Evolutionary conservation across 2,329 filamentous ascomycete genomes (phyloP).

Genomic region (Penicillium verrucosum): DNA sequence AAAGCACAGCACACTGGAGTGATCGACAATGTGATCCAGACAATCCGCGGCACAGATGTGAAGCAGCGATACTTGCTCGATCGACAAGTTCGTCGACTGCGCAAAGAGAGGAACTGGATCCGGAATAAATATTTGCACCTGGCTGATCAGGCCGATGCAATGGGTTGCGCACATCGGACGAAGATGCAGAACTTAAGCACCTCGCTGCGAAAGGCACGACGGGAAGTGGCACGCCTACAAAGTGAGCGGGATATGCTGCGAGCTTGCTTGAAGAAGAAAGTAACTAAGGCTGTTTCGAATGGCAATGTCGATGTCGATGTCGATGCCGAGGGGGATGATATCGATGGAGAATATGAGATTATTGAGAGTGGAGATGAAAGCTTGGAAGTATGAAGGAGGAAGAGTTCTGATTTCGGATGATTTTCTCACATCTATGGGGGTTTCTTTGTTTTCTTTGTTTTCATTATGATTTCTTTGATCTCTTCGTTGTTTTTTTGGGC

Average conservation of each 20-base stretch:
- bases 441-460: background rate
- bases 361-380: background rate
- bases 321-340: background rate
- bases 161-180: conserved; percentile 14
- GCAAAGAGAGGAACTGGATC: conserved; percentile 21
- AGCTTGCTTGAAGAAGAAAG: background rate
- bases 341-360: background rate
- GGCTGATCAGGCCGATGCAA: conserved; percentile 13
- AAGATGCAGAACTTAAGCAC: conserved; percentile 10
- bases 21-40: conserved; percentile 27
- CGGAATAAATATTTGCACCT: conserved; percentile 21
- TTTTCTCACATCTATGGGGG: too few species aligned
- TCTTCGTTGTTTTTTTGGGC: background rate
- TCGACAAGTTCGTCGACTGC: conserved; percentile 16
- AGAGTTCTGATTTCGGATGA: background rate
- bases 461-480: too few species aligned
- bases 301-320: background rate
- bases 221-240: background rate
- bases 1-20: conserved; percentile 21
- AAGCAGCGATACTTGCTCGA: conserved; percentile 19
- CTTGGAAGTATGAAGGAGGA: background rate
- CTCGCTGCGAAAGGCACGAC: conserved; percentile 2
- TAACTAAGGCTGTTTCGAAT: background rate
- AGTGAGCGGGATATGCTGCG: conserved; percentile 2
- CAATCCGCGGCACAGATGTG: conserved; percentile 23